These are phyloP conservation scores for Leccinum subspadiceum DNA, from an alignment of 1,284 basidiomycete genomes.

Conservation along the genomic window DNA sequence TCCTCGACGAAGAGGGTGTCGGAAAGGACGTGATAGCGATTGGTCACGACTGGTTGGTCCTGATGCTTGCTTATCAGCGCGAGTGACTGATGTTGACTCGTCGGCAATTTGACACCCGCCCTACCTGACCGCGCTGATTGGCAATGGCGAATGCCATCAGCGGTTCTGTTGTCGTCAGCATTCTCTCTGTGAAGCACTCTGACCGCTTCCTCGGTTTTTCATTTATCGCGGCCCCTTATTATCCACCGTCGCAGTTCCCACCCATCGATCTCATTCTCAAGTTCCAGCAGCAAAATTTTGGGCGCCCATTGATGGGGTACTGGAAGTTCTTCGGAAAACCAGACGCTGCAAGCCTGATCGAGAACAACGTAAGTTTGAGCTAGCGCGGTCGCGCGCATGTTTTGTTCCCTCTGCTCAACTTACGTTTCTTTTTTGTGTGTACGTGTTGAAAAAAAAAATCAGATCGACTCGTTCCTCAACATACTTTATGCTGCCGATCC, in stretches of 20 bases:
- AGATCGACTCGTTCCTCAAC: constrained; percentile 35
- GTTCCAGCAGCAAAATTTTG: constrained; percentile 28
- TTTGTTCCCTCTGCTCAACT: not conserved
- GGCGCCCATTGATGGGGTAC: constrained; percentile 38
- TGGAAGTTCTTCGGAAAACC: constrained; percentile 37
- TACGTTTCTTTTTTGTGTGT: not conserved
- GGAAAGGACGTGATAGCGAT: constrained; percentile 36
- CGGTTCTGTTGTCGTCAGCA: constrained; percentile 36
- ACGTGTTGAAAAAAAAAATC: not conserved
- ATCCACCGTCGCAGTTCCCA: constrained; percentile 26
- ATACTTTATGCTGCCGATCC: constrained; percentile 36
- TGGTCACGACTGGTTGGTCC: constrained; percentile 44
- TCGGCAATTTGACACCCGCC: not conserved
- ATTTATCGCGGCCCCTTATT: constrained; percentile 34
- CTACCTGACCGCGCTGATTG: constrained; percentile 1
- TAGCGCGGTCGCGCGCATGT: not conserved
- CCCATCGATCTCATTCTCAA: constrained; percentile 29
- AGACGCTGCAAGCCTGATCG: constrained; percentile 29
- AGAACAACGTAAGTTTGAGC: constrained; percentile 29
- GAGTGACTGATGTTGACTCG: not conserved
- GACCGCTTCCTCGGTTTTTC: constrained; percentile 32
- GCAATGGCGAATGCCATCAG: constrained; percentile 1
- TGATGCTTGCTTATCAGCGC: not conserved
- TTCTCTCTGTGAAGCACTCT: constrained; percentile 33
- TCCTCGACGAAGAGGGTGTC: constrained; percentile 40